Evolutionary conservation across 2,329 filamentous ascomycete genomes (phyloP).

Genomic region (Trichoderma breve): DNA sequence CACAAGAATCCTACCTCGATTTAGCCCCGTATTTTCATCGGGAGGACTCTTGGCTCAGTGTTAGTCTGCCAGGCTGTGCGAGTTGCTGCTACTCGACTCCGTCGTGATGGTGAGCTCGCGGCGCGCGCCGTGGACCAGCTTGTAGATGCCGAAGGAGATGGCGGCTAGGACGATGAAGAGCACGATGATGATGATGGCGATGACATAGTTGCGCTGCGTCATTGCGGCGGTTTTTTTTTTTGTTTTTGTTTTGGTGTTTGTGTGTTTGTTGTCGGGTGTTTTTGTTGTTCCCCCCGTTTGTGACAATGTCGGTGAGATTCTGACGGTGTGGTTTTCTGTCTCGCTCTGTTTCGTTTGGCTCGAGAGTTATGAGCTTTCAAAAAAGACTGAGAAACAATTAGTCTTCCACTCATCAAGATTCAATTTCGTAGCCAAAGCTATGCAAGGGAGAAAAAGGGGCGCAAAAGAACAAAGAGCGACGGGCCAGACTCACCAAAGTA

Average conservation of each 20-base stretch:
- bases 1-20: background rate
- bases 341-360: background rate
- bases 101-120: conserved; percentile 42
- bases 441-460: background rate
- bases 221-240: conserved; percentile 40
- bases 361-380: background rate
- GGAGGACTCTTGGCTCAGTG: background rate
- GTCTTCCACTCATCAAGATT: background rate
- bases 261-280: background rate
- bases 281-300: background rate
- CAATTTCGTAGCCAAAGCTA: background rate
- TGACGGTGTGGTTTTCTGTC: background rate
- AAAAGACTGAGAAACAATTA: background rate
- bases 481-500: background rate
- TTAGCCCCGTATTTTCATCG: background rate
- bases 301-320: background rate
- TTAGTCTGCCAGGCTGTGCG: conserved; percentile 29
- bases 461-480: background rate
- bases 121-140: conserved; percentile 54
- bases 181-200: conserved; percentile 66
- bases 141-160: conserved; percentile 63
- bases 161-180: conserved; percentile 61
- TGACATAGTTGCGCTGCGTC: conserved; percentile 64
- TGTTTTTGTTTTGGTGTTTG: background rate
- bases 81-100: conserved; percentile 30